Base-by-base conservation (phyloP, 306 rosid genomes). In the Ammopiptanthus mongolicus region DNA sequence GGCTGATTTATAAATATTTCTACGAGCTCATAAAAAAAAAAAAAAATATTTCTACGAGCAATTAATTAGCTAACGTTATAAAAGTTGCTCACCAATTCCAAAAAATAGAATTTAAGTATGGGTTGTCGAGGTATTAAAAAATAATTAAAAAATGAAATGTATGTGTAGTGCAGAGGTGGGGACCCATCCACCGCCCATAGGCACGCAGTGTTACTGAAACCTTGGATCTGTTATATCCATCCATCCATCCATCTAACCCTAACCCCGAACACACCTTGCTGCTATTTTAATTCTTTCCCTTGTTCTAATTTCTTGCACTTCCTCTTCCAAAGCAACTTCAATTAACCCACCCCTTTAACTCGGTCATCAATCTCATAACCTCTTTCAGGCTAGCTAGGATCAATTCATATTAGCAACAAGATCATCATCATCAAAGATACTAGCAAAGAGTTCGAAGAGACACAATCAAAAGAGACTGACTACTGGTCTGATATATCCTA, bases 111-210 rank as follows among this genome's bases (percentile, higher is more conserved):
- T 34, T 50, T 22, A 44, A 42, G 37, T 10, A 14, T 28, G 65
- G 62, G 65, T 47, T 67, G 44, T 53, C 22, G n/a, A 23, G 71
- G 29, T n/a, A n/a, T n/a, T 12, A 28, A 0, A 9, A 17, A 9
- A 69, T 23, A 11, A 5, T 8, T 23, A 8, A 50, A 50, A 12
- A n/a, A 22, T 34, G 8, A 62, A 23, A 31, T 6, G 14, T 11
- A 11, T 2, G 51, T 23, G 39, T 59, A 70, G 78, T 65, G 74
- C 67, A 77, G 80, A 51, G 60, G 80, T 67, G 83, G 88, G 95
- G 97, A 70, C 93, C 96, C 88, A 84, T 82, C 85, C 96, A 88
- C 91, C 90, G 90, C 93, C 90, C 96, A 85, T 53, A 72, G 73
- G 87, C 90, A 82, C 80, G 82, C 92, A 89, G 87, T 81, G 81